phyloP scores from a whole-genome alignment of 441 rosid species.

The Euphorbia corollata region DNA sequence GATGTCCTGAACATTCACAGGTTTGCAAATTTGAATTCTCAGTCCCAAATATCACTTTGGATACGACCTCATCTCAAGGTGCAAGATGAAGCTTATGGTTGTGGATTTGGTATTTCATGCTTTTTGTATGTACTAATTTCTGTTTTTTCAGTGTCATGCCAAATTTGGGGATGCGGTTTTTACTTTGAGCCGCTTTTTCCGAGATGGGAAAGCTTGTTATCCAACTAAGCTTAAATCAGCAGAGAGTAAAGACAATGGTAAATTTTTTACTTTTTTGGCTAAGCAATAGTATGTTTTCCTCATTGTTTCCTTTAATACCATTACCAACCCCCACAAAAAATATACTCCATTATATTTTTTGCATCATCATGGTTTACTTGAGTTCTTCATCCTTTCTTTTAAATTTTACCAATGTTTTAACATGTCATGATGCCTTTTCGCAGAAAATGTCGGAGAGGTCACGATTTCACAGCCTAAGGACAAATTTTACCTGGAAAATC shows the following conservation, averaged over 20 bases:
- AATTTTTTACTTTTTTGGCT: neutral
- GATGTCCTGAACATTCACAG: constrained; percentile 39
- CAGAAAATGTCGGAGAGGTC: constrained; percentile 39
- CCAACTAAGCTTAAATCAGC: constrained; percentile 33
- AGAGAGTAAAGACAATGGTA: constrained; percentile 40
- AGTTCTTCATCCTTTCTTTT: neutral
- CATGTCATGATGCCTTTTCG: constrained; percentile 19
- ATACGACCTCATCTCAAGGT: constrained; percentile 88
- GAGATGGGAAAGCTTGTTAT: constrained; percentile 38
- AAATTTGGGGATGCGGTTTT: constrained; percentile 84
- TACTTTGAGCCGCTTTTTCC: constrained; percentile 78
- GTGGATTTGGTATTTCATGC: constrained; percentile 12
- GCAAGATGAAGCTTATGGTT: constrained; percentile 21
- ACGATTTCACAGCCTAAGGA: constrained; percentile 25
- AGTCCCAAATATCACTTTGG: constrained; percentile 83
- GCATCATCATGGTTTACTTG: neutral
- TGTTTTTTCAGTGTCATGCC: constrained; percentile 57
- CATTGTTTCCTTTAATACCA: neutral
- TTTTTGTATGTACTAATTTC: constrained; percentile 21
- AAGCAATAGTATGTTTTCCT: neutral
- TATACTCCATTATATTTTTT: constrained; percentile 9
- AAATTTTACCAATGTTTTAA: constrained; percentile 11
- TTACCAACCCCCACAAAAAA: neutral
- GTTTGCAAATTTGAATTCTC: constrained; percentile 64
- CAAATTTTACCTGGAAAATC: constrained; percentile 23